Evolutionary conservation across 2,329 filamentous ascomycete species (phyloP).

Genomic region (Phaeosphaeriaceae sp.): DNA sequence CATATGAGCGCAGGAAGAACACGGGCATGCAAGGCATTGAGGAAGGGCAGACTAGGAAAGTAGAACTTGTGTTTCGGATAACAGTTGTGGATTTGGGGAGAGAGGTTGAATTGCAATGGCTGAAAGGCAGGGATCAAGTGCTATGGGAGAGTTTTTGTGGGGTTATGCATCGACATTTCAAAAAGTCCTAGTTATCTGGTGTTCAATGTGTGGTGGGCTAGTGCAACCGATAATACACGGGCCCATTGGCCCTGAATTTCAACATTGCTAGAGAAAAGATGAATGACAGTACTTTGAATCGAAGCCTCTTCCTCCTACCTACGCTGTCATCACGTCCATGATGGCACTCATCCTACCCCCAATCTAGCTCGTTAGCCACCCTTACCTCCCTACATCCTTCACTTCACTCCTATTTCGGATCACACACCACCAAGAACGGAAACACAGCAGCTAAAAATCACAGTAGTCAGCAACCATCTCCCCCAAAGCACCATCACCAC

Average conservation of each 20-base stretch:
- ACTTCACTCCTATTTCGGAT: constrained; percentile 5
- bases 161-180: constrained; percentile 54
- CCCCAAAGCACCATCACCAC: neutral
- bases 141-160: constrained; percentile 89
- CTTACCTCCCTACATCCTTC: too few species aligned
- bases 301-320: too few species aligned
- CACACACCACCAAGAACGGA: constrained; percentile 16
- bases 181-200: constrained; percentile 9
- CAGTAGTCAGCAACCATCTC: neutral
- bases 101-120: constrained; percentile 66
- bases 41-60: constrained; percentile 22
- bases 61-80: constrained; percentile 52
- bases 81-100: constrained; percentile 40
- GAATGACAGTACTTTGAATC: too few species aligned
- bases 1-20: constrained; percentile 49
- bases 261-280: too few species aligned
- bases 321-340: too few species aligned
- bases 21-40: constrained; percentile 30
- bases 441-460: constrained; percentile 12
- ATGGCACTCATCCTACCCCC: too few species aligned
- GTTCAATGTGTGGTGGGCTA: too few species aligned
- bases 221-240: too few species aligned
- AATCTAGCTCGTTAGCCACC: too few species aligned
- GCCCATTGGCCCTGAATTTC: too few species aligned
- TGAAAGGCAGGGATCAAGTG: constrained; percentile 73